Evolutionary conservation across 192 early-diverging fungal species (phyloP).

Genomic region (Jimgerdemannia lactiflua): DNA sequence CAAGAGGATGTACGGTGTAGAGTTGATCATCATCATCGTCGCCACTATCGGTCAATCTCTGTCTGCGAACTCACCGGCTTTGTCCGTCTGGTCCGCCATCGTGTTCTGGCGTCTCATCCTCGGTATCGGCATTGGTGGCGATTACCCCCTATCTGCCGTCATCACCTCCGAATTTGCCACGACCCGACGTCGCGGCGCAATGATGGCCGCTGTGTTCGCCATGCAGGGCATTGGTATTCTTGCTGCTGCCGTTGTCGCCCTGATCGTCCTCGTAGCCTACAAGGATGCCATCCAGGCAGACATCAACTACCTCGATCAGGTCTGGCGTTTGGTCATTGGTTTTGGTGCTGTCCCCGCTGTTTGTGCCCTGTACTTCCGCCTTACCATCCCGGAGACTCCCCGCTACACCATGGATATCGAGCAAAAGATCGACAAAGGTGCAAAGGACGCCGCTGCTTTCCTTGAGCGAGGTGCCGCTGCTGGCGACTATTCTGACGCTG

Average conservation of each 20-base stretch:
- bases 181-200: constrained; percentile 77
- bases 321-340: constrained; percentile 89
- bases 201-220: constrained; percentile 90
- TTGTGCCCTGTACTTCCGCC: constrained; percentile 84
- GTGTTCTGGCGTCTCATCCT: constrained; percentile 90
- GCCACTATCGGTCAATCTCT: constrained; percentile 81
- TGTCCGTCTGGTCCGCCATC: constrained; percentile 61
- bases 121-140: constrained; percentile 94
- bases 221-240: constrained; percentile 94
- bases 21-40: constrained; percentile 91
- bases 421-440: constrained; percentile 67
- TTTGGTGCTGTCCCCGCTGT: constrained; percentile 83
- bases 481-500: constrained; percentile 40
- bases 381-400: constrained; percentile 94
- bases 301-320: constrained; percentile 68
- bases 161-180: constrained; percentile 95
- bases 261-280: constrained; percentile 73
- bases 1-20: constrained; percentile 87
- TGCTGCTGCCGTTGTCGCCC: constrained; percentile 70
- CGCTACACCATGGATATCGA: constrained; percentile 74
- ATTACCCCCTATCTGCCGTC: constrained; percentile 93
- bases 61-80: constrained; percentile 63
- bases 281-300: constrained; percentile 54
- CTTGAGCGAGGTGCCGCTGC: constrained; percentile 35
- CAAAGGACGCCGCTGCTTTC: constrained; percentile 40